A percentile compares a stretch with the other conserved stretches of the same genome.
These are phyloP conservation scores for Halenospora varia DNA, from an alignment of 495 filamentous ascomycete species.

Conservation along the genomic window DNA sequence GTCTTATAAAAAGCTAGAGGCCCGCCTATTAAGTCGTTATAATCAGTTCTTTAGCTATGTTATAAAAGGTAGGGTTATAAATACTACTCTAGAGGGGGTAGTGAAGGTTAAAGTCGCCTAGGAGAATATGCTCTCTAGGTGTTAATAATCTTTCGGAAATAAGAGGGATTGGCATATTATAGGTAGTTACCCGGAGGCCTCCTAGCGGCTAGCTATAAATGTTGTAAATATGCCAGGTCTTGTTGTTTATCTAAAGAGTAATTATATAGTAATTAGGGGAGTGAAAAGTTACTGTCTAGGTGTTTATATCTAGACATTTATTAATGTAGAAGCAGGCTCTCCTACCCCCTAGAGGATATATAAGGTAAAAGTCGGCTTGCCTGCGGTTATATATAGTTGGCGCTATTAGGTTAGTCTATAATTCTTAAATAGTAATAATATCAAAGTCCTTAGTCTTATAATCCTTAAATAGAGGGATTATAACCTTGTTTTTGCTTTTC, in stretches of 20 bases:
- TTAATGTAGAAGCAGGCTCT: not conserved
- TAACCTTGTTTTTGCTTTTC: constrained; percentile 2
- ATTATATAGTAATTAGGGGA: not conserved
- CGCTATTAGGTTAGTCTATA: not conserved
- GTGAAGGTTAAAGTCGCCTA: constrained; percentile 9
- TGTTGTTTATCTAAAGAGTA: not conserved
- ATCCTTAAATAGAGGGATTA: not conserved
- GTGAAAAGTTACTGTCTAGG: not conserved
- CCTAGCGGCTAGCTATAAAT: not conserved
- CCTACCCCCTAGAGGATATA: not conserved
- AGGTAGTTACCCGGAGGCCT: not conserved
- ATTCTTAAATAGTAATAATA: constrained; percentile 8
- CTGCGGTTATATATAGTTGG: constrained; percentile 3
- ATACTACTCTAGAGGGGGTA: not conserved
- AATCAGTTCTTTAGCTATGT: too few species aligned
- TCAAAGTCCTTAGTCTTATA: not conserved
- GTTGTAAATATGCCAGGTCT: not conserved
- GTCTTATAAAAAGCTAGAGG: too few species aligned
- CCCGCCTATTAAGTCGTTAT: too few species aligned
- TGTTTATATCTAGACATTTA: not conserved
- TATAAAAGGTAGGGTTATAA: not conserved
- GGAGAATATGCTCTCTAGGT: not conserved
- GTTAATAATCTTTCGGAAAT: not conserved
- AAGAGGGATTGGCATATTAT: not conserved
- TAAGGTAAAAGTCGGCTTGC: not conserved